A percentile compares a stretch with the other conserved stretches of the same genome.
Conservation (phyloP, 2,329 filamentous ascomycete species). For the Phialocephala sp. region DNA sequence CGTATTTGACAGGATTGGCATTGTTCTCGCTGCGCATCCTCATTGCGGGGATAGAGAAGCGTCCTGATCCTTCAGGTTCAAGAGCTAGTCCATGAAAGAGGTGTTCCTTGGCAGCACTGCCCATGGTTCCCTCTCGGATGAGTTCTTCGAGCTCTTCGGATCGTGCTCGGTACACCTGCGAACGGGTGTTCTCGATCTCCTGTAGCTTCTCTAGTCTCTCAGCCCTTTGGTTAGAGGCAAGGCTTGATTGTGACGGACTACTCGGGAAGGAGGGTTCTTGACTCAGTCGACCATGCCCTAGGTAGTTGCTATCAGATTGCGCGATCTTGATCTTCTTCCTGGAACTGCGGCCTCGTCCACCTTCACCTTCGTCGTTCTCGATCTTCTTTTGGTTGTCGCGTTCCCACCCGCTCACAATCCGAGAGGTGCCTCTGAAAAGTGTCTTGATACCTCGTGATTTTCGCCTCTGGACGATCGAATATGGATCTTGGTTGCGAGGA, state of each 20-base stretch:
- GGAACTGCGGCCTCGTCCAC: not conserved
- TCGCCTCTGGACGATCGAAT: slow-evolving; percentile 45
- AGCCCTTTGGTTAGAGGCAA: not conserved
- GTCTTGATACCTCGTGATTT: slow-evolving; percentile 26
- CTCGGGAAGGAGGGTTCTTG: not conserved
- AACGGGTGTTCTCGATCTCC: not conserved
- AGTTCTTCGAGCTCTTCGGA: not conserved
- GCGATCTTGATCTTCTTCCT: not conserved
- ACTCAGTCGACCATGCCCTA: not conserved
- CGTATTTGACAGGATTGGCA: no score
- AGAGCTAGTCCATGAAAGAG: no score
- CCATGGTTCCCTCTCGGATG: not conserved
- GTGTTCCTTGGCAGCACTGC: no score
- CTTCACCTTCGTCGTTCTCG: slow-evolving; percentile 7
- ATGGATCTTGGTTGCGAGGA: slow-evolving; percentile 43
- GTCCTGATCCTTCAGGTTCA: no score
- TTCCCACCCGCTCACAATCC: not conserved
- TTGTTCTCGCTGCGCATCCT: no score
- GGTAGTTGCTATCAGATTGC: not conserved
- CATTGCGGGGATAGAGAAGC: no score
- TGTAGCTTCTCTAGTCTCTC: not conserved
- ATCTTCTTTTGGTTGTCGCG: not conserved
- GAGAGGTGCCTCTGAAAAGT: not conserved
- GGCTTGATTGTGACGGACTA: not conserved
- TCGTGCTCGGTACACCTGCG: not conserved